Evolutionary conservation across 108 stramenopile genomes (phyloP), one percentile per base, ranked within the genome.

Genomic region (Pseudonitzschia pungens): DNA sequence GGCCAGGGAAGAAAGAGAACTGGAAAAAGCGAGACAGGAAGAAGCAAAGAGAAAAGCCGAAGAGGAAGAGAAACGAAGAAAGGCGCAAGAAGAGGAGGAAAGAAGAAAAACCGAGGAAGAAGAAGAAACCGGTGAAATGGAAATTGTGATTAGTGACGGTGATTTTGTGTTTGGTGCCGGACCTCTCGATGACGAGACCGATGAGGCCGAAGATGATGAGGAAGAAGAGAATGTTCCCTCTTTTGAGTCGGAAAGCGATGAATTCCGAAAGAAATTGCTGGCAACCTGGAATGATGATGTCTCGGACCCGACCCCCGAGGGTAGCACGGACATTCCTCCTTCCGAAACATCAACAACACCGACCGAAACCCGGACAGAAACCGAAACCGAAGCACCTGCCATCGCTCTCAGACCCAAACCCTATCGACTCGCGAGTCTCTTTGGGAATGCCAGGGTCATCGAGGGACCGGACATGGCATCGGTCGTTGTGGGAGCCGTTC

Each of bases 251-350:
- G 59, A 44, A 16, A 48, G 45, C 45, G 24, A 50, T 28, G 81
- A 84, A n/a, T 84, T 84, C 68, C 78, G 84, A 44, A 60, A 82
- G 66, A 63, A 81, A 56, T 68, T 85, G 5, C 76, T 77, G 56
- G 26, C 74, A 5, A 66, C 20, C 8, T 85, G 84, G 84, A 71
- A 75, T 55, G 62, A 75, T 55, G 62, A 29, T 48, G 42, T 18
- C 11, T 42, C 24, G 15, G 77, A 36, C 24, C 18, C 18, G 15
- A 14, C 33, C 40, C 15, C 36, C 6, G 58, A 58, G 42, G 45
- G 27, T 26, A 14, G 26, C 10, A 40, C 26, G 21, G 12, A 48
- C 21, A 28, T 14, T 42, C 24, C 45, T 26, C 33, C 0, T 33
- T 10, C 70, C 65, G 33, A 68, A 22, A 21, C 64, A 14, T 14